Percentiles rank a stretch among this genome's conserved stretches.
phyloP scores from a whole-genome alignment of 257 asterid genomes.

The Echium plantagineum region DNA sequence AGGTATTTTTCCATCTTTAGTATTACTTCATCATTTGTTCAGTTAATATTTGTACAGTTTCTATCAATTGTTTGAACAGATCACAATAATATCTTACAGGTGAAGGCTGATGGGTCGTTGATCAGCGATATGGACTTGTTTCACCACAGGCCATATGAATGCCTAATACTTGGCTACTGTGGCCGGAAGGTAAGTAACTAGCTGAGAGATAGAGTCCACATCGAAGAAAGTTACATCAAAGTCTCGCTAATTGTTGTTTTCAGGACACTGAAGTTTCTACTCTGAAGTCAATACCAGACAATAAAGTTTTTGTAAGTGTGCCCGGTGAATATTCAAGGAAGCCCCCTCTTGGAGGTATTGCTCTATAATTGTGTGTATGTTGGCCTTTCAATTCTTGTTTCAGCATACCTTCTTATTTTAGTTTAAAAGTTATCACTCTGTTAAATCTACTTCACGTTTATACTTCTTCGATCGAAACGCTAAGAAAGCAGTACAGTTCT shows the following conservation, averaged over 20 bases:
- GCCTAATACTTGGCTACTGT: constrained; percentile 70
- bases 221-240: background rate
- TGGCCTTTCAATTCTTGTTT: background rate
- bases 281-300: constrained; percentile 32
- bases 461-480: background rate
- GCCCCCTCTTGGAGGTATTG: constrained; percentile 82
- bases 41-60: background rate
- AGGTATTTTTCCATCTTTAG: constrained; percentile 30
- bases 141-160: constrained; percentile 94
- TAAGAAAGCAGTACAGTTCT: background rate
- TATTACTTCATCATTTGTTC: background rate
- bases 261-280: constrained; percentile 37
- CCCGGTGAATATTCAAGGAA: constrained; percentile 97
- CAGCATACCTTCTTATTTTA: background rate
- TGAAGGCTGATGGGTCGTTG: constrained; percentile 63
- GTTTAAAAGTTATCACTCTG: background rate
- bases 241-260: constrained; percentile 14
- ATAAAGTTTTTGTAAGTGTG: constrained; percentile 61
- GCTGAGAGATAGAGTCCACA: background rate
- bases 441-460: background rate
- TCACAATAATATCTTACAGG: constrained; percentile 28
- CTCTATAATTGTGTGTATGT: background rate
- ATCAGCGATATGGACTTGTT: constrained; percentile 79
- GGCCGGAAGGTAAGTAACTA: constrained; percentile 32
- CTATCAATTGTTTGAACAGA: constrained; percentile 1